Percentiles rank a stretch among this genome's conserved stretches.
Evolutionary conservation across 148 eudicot genomes (phyloP).

Genomic region (Cornus florida): DNA sequence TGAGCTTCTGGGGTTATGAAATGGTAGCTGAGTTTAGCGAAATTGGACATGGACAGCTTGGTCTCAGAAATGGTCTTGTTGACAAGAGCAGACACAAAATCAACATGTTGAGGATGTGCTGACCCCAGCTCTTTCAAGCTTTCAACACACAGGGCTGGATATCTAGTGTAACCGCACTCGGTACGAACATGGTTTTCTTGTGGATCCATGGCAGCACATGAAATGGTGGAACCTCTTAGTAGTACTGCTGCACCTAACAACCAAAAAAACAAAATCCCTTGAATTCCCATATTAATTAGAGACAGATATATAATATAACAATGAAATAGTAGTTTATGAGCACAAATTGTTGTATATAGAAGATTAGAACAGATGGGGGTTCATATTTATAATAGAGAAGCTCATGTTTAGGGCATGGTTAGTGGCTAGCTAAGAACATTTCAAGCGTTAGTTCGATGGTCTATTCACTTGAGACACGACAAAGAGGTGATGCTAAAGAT

Average conservation of each 20-base stretch:
- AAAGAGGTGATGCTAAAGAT: background rate
- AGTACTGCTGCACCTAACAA: background rate
- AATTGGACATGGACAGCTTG: constrained; percentile 9
- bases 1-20: constrained; percentile 21
- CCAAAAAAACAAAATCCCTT: background rate
- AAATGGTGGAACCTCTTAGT: background rate
- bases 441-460: background rate
- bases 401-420: background rate
- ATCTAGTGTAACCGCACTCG: constrained; percentile 19
- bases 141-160: constrained; percentile 23
- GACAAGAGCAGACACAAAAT: constrained; percentile 19
- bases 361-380: background rate
- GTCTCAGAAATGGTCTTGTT: constrained; percentile 24
- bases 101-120: background rate
- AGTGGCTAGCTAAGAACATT: background rate
- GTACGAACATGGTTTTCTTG: background rate
- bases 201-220: background rate
- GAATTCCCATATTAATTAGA: background rate
- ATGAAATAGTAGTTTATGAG: background rate
- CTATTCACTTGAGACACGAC: background rate
- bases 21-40: constrained; percentile 20
- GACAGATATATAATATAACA: background rate
- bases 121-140: constrained; percentile 11
- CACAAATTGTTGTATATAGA: background rate
- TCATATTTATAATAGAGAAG: background rate